Evolutionary conservation across 306 rosid species (phyloP).

Genomic region (Cicer judaicum): DNA sequence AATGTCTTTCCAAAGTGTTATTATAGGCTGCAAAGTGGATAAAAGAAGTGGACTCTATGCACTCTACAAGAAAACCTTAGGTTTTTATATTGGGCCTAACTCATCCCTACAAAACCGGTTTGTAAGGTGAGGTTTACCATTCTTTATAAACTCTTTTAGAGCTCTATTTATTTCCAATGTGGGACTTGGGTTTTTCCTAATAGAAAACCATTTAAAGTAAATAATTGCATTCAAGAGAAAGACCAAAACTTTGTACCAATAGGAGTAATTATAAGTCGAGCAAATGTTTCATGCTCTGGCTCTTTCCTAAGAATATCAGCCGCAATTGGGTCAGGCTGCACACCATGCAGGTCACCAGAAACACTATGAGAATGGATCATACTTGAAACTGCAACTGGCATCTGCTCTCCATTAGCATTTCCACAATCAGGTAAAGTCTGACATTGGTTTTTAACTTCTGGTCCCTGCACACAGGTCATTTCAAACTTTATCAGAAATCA

Average conservation of each 20-base stretch:
- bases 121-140: no score
- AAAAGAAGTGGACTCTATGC: slow-evolving; percentile 19
- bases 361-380: slow-evolving; percentile 84
- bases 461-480: slow-evolving; percentile 56
- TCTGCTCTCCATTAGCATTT: slow-evolving; percentile 62
- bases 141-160: no score
- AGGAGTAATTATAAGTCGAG: slow-evolving; percentile 72
- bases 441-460: slow-evolving; percentile 49
- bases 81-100: no score
- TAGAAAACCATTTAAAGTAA: slow-evolving; percentile 10
- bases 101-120: no score
- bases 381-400: slow-evolving; percentile 61
- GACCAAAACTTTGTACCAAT: slow-evolving; percentile 52
- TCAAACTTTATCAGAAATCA: slow-evolving; percentile 9
- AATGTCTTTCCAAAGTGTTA: neutral
- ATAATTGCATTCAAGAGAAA: slow-evolving; percentile 28
- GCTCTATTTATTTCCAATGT: no score
- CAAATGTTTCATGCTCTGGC: slow-evolving; percentile 89
- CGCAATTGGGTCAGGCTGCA: slow-evolving; percentile 84
- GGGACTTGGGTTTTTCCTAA: no score
- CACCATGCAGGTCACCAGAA: slow-evolving; percentile 83
- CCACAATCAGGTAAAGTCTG: slow-evolving; percentile 61
- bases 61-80: slow-evolving; percentile 8
- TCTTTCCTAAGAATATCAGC: slow-evolving; percentile 95
- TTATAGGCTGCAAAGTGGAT: slow-evolving; percentile 5